These are phyloP conservation scores for Rhodofomes roseus DNA, from an alignment of 1,284 basidiomycete species.

Conservation along the genomic window DNA sequence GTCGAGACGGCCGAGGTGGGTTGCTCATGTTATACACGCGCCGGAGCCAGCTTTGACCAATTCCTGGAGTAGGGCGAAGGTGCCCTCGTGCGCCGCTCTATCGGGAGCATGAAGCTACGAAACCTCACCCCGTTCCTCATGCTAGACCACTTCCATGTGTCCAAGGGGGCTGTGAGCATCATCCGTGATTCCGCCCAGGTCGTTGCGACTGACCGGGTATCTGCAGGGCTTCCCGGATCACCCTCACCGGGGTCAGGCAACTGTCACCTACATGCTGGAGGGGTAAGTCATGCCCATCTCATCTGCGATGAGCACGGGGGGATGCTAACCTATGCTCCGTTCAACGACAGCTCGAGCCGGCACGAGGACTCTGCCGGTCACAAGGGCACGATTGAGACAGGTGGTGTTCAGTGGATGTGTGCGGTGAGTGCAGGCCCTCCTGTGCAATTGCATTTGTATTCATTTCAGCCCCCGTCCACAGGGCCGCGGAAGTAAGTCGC, in stretches of 20 bases:
- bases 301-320: background rate
- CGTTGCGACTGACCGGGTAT: background rate
- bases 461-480: conserved; percentile 8
- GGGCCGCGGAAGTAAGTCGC: conserved; percentile 38
- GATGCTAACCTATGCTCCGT: background rate
- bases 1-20: conserved; percentile 78
- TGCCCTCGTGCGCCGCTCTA: conserved; percentile 85
- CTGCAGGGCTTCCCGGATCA: conserved; percentile 75
- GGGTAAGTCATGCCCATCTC: conserved; percentile 44
- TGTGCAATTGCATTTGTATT: background rate
- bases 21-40: background rate
- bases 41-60: background rate
- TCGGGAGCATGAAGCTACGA: conserved; percentile 71
- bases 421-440: conserved; percentile 47
- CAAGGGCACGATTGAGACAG: conserved; percentile 74
- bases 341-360: conserved; percentile 45
- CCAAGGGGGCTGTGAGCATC: conserved; percentile 54
- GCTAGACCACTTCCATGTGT: conserved; percentile 75
- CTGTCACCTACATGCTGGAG: conserved; percentile 86
- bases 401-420: conserved; percentile 96
- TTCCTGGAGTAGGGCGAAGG: conserved; percentile 63
- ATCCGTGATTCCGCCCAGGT: background rate
- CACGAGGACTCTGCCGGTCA: conserved; percentile 96
- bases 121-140: conserved; percentile 92
- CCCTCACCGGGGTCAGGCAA: conserved; percentile 87